phyloP scores from a whole-genome alignment of 1,284 basidiomycete genomes.

The Bondarzewia mesenterica region DNA sequence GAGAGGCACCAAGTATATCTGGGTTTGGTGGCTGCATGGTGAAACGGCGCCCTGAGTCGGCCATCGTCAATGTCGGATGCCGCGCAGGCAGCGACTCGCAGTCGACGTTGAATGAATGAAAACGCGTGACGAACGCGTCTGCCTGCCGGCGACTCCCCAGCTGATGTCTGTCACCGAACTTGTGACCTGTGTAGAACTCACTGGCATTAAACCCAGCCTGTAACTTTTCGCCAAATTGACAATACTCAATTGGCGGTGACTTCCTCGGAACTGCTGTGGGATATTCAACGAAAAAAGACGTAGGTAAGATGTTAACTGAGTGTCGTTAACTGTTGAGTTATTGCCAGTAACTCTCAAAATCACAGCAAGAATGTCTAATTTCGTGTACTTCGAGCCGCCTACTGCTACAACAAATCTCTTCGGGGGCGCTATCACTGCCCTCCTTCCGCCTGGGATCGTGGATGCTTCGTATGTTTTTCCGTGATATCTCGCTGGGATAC shows the following conservation, averaged over 20 bases:
- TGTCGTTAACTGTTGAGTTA: no score
- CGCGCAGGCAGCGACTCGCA: not conserved
- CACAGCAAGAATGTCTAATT: no score
- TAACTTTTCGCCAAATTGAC: not conserved
- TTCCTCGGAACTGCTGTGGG: no score
- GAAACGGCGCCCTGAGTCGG: slow-evolving; percentile 48
- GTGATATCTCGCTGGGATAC: not conserved
- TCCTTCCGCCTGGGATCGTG: slow-evolving; percentile 51
- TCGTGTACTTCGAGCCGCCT: slow-evolving; percentile 13
- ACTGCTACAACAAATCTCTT: slow-evolving; percentile 37
- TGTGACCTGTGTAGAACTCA: no score
- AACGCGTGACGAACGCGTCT: not conserved
- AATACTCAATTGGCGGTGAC: no score
- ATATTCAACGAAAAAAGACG: no score
- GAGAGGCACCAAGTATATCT: slow-evolving; percentile 7
- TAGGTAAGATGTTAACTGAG: no score
- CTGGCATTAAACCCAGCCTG: no score
- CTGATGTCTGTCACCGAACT: no score
- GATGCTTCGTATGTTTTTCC: slow-evolving; percentile 81
- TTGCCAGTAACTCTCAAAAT: no score
- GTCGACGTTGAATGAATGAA: not conserved
- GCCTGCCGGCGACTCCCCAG: no score
- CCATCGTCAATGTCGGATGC: slow-evolving; percentile 17
- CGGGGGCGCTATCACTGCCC: slow-evolving; percentile 75
- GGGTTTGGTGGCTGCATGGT: slow-evolving; percentile 47